A percentile compares a stretch with the other conserved stretches of the same genome.
Evolutionary conservation across 2,329 filamentous ascomycete genomes (phyloP).

Genomic region (Xylariaceae sp.): DNA sequence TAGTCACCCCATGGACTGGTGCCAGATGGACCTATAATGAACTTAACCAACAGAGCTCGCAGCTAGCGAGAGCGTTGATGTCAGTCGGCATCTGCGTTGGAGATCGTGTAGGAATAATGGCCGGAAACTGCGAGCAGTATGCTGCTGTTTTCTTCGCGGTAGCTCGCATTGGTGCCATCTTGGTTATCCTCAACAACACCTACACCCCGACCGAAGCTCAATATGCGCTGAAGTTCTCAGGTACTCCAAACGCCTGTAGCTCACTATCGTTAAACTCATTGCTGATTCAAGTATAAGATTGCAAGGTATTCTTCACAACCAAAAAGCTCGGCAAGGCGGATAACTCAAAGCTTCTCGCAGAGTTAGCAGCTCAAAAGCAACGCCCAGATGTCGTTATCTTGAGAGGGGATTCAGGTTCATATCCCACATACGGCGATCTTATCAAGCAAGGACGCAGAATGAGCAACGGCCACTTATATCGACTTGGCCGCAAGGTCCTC

Average conservation of each 20-base stretch:
- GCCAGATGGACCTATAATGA: constrained; percentile 75
- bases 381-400: constrained; percentile 64
- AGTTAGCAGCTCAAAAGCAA: constrained; percentile 54
- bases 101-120: constrained; percentile 77
- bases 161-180: constrained; percentile 68
- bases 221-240: constrained; percentile 73
- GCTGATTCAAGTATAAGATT: constrained; percentile 54
- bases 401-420: constrained; percentile 58
- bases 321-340: constrained; percentile 70
- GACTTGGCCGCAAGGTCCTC: constrained; percentile 60
- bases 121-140: constrained; percentile 83
- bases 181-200: constrained; percentile 83
- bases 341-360: constrained; percentile 63
- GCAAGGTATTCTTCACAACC: constrained; percentile 76
- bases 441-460: constrained; percentile 57
- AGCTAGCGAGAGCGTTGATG: constrained; percentile 69
- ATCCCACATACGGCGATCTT: constrained; percentile 65
- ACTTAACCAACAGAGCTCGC: constrained; percentile 65
- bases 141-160: constrained; percentile 76
- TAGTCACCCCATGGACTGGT: constrained; percentile 78
- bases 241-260: constrained; percentile 46
- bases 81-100: constrained; percentile 70
- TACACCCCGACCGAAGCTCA: constrained; percentile 76
- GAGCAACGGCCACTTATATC: constrained; percentile 56
- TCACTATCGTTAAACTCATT: background rate